phyloP scores from a whole-genome alignment of 768 basidiomycete species.

The Lentinula raphanica region DNA sequence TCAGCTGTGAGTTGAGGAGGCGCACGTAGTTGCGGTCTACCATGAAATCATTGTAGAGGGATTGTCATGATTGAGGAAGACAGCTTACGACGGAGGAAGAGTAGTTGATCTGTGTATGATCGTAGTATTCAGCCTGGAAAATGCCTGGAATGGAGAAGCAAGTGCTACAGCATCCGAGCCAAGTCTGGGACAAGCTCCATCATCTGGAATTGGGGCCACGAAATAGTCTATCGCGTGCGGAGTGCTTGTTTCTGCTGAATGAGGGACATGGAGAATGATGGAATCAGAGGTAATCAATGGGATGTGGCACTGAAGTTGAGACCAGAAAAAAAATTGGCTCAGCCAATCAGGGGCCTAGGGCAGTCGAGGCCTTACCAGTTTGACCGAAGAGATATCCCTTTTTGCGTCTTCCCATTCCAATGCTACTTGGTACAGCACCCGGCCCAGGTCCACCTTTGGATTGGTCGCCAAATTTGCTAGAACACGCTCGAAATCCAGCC shows the following conservation, averaged over 20 bases:
- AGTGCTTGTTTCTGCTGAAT: slow-evolving; percentile 26
- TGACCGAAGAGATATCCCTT: slow-evolving; percentile 59
- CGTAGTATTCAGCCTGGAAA: slow-evolving; percentile 44
- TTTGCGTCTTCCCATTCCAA: slow-evolving; percentile 45
- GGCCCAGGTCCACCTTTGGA: slow-evolving; percentile 26
- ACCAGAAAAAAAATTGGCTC: not conserved
- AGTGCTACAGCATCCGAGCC: slow-evolving; percentile 17
- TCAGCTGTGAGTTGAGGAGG: slow-evolving; percentile 64
- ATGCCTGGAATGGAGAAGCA: slow-evolving; percentile 25
- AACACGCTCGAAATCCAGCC: slow-evolving; percentile 36
- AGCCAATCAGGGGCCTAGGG: not conserved
- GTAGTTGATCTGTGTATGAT: slow-evolving; percentile 39
- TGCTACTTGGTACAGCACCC: slow-evolving; percentile 68
- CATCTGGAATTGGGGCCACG: slow-evolving; percentile 58
- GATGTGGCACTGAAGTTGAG: slow-evolving; percentile 57
- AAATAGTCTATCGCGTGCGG: slow-evolving; percentile 74
- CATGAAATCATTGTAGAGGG: slow-evolving; percentile 1
- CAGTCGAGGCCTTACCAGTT: slow-evolving; percentile 35
- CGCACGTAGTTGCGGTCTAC: slow-evolving; percentile 60
- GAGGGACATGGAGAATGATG: slow-evolving; percentile 50
- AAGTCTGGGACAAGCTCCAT: slow-evolving; percentile 56
- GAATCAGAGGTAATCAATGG: slow-evolving; percentile 46
- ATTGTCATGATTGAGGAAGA: not conserved
- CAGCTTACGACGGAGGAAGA: slow-evolving; percentile 54
- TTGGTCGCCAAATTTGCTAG: slow-evolving; percentile 11